Conservation (phyloP, 2,329 filamentous ascomycete species). For the Penicillium sp. region DNA sequence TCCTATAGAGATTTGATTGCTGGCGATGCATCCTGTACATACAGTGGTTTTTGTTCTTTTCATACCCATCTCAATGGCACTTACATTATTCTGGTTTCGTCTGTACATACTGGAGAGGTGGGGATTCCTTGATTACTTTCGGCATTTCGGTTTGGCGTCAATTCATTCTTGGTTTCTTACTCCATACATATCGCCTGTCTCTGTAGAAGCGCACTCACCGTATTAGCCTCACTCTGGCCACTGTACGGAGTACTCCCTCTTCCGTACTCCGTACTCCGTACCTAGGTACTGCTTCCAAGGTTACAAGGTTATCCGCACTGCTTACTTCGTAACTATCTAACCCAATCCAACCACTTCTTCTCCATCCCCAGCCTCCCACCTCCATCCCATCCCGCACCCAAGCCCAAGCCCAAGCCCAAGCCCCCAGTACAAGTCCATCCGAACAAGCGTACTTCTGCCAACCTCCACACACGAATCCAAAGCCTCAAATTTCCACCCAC, state of each 20-base stretch:
- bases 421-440: not conserved
- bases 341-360: not conserved
- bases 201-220: too few species aligned
- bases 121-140: too few species aligned
- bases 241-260: too few species aligned
- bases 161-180: too few species aligned
- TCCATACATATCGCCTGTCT: too few species aligned
- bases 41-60: slow-evolving; percentile 2
- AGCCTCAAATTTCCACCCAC: not conserved
- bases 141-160: too few species aligned
- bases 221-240: too few species aligned
- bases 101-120: not conserved
- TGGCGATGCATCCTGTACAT: slow-evolving; percentile 21
- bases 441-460: slow-evolving; percentile 1
- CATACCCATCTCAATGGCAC: slow-evolving; percentile 12
- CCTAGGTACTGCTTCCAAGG: too few species aligned
- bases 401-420: not conserved
- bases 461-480: not conserved
- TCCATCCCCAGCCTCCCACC: not conserved
- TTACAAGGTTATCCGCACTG: too few species aligned
- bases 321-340: too few species aligned
- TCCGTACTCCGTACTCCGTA: too few species aligned
- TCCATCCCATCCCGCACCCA: not conserved
- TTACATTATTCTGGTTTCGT: not conserved
- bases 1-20: slow-evolving; percentile 5